Evolutionary conservation across 352 stramenopile genomes (phyloP), one percentile per base, ranked within the genome.

Genomic region (Globisporangium cylindrosporum): DNA sequence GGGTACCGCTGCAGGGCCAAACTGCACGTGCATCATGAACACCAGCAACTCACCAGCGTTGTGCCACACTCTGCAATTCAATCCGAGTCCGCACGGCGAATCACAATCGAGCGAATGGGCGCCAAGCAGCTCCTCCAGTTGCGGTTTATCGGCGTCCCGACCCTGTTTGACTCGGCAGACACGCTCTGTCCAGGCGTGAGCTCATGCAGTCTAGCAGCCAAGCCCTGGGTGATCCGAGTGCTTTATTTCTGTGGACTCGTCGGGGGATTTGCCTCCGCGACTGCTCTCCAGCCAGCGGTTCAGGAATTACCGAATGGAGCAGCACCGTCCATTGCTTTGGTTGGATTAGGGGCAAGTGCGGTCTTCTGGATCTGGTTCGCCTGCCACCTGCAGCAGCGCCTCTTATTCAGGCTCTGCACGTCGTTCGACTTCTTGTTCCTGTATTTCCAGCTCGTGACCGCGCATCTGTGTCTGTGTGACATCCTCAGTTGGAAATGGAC

Each of bases 401-500:
- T 75, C 1, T 29, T 75, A 2, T 34, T 32, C 9, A 43, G 14
- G 2, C 41, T 75, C 1, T 69, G 49, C 20, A 53, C 53, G 14
- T 75, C 62, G 36, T 75, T 75, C 51, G 70, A 73, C 49, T 64
- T 70, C 7, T 18, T 63, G 15, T 73, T 73, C 51, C 24, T 70
- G 9, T 55, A 48, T n/a, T 29, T 66, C 3, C 66, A 75, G 70
- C 61, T 73, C 32, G 55, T 61, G 25, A 22, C 65, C 0, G 66
- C 29, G 1, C 38, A 64, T 7, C 32, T 76, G 12, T 64, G 62
- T 9, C 18, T 65, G 7, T 53, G 32, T 1, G 54, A 67, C 27
- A 20, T 76, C 12, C 29, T 68, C 8, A n/a, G 24, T 41, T 76
- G 70, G 70, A 57, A 67, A 29, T 46, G 27, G 24, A 22, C 14